Evolutionary conservation across 768 basidiomycete genomes (phyloP), one percentile per base, ranked within the genome.

Genomic region (Termitomyces sp.): DNA sequence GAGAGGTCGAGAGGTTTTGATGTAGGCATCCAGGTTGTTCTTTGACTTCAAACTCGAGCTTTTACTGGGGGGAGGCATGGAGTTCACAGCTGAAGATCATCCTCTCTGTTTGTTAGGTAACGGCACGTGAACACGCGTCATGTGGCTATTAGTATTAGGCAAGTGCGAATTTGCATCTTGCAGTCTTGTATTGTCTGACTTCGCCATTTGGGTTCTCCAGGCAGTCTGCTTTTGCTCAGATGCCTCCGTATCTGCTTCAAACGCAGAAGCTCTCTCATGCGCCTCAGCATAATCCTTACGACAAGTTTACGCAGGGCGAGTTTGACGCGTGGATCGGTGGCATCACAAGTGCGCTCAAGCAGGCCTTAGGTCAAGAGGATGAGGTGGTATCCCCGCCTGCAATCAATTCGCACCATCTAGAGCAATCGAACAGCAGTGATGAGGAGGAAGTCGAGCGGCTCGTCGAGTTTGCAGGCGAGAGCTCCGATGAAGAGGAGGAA

Each of bases 281-380:
- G 6, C 86, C 87, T 18, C 77, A 87, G 50, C 68, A 80, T 50
- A 89, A 89, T 62, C 88, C 88, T 1, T 89, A 84, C 65, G 86
- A 89, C 66, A 85, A 84, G 66, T 86, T 89, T 66, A 76, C 84
- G 1, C 77, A 83, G 63, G 70, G 74, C 1, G 81, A 88, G 58
- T 89, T 88, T 61, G 86, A 89, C 74, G 73, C 76, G 64, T 89
- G 83, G 83, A 84, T 89, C 60, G 78, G 74, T 60, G 83, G 76
- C 62, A 78, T 89, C 41, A 87, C 83, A 0, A 67, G 74, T 56
- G 72, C 80, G 48, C 69, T 89, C 27, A 77, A 77, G 54, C 74
- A 70, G 46, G 88, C 86, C 22, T 72, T 89, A 9, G 81, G 82
- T 0, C 76, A 79, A 44, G 79, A 73, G n/a, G 68, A 69, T 20